A percentile compares a stretch with the other conserved stretches of the same genome.
Conservation (phyloP, 2,329 filamentous ascomycete genomes). For the Colletotrichum viniferum region DNA sequence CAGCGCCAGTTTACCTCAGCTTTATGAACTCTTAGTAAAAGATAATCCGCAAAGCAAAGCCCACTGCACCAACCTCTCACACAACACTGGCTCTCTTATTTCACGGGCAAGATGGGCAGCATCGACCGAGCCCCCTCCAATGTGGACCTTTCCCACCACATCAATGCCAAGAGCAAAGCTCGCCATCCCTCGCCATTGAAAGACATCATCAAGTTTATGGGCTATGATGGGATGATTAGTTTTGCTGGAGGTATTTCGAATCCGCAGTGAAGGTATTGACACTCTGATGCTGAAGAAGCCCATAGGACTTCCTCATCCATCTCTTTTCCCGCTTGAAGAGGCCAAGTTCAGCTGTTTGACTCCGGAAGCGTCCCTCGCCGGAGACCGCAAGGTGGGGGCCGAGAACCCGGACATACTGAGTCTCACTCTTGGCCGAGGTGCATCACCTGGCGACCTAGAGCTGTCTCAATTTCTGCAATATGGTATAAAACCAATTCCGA, state of each 20-base stretch:
- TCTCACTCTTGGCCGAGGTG: not conserved
- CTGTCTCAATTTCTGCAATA: not conserved
- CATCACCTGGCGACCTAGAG: not conserved
- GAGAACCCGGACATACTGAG: not conserved
- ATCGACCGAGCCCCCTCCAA: not conserved
- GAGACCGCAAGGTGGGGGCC: not conserved
- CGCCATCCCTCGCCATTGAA: constrained; percentile 35
- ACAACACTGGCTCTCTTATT: too few species aligned
- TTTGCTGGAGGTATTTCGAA: constrained; percentile 28
- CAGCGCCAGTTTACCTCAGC: not conserved
- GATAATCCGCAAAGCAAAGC: too few species aligned
- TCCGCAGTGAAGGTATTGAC: not conserved
- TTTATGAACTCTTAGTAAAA: too few species aligned
- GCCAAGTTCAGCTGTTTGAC: constrained; percentile 16
- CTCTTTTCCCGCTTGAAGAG: constrained; percentile 29
- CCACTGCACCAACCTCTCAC: too few species aligned
- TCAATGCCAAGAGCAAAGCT: constrained; percentile 32
- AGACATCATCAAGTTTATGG: constrained; percentile 37
- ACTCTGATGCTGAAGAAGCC: rapidly evolving
- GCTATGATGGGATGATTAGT: constrained; percentile 36
- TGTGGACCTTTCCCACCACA: constrained; percentile 33
- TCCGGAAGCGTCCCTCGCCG: not conserved
- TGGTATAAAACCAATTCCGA: not conserved
- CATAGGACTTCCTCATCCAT: constrained; percentile 31
- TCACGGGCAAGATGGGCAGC: not conserved